phyloP scores from a whole-genome alignment of 441 rosid genomes.

The Raphanus hybrid region DNA sequence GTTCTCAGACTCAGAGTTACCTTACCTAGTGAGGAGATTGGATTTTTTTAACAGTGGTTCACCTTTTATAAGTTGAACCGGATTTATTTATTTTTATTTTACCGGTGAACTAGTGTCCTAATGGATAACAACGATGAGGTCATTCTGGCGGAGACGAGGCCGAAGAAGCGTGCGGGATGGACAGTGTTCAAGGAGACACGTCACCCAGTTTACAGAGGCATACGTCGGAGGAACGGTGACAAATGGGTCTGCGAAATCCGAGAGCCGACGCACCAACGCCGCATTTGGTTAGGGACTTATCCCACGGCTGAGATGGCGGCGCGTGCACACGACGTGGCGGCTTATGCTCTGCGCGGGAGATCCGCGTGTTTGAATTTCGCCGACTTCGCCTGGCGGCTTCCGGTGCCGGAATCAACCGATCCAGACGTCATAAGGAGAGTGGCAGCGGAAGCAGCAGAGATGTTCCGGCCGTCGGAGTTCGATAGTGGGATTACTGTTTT shows the following conservation, averaged over 20 bases:
- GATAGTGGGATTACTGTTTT: slow-evolving; percentile 33
- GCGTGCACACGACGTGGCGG: slow-evolving; percentile 89
- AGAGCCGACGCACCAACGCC: slow-evolving; percentile 63
- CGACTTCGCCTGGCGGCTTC: slow-evolving; percentile 78
- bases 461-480: slow-evolving; percentile 47
- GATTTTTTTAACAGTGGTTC: neutral
- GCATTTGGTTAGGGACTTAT: slow-evolving; percentile 90
- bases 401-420: slow-evolving; percentile 55
- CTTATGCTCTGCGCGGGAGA: slow-evolving; percentile 70
- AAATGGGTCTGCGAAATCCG: slow-evolving; percentile 92
- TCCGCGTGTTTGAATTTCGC: slow-evolving; percentile 87
- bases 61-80: neutral
- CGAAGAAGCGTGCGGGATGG: slow-evolving; percentile 81
- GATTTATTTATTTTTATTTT: neutral
- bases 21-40: neutral
- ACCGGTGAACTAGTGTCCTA: neutral
- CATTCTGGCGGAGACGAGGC: slow-evolving; percentile 60
- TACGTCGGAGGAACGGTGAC: slow-evolving; percentile 64
- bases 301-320: slow-evolving; percentile 92
- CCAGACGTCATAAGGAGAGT: slow-evolving; percentile 53
- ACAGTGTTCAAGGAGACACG: slow-evolving; percentile 83
- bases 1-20: neutral
- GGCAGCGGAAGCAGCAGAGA: slow-evolving; percentile 68
- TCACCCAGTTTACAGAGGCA: slow-evolving; percentile 84
- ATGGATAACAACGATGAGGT: slow-evolving; percentile 29